Percentiles rank a stretch among this genome's conserved stretches.
Conservation (phyloP, 495 filamentous ascomycete genomes). For the Neurospora hispaniola region DNA sequence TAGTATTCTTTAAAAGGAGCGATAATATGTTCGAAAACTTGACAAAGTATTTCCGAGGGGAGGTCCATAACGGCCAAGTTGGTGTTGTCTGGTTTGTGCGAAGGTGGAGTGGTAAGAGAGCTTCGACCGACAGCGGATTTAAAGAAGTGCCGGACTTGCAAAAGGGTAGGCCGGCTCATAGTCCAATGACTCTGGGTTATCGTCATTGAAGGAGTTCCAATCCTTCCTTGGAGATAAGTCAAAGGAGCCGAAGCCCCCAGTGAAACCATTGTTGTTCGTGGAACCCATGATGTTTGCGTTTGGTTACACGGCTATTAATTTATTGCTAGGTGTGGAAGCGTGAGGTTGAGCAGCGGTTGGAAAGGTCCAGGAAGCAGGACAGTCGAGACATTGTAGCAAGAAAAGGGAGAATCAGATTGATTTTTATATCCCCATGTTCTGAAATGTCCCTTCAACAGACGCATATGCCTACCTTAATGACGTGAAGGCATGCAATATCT, state of each 20-base stretch:
- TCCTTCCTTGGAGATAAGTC: background rate
- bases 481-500: background rate
- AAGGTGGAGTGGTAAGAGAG: no score
- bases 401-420: background rate
- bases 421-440: background rate
- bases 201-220: background rate
- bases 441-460: background rate
- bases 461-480: background rate
- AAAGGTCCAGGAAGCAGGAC: background rate
- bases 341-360: background rate
- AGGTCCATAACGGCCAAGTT: background rate
- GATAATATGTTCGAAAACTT: background rate
- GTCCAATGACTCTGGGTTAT: background rate
- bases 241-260: background rate
- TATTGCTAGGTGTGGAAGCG: background rate
- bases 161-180: background rate
- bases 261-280: background rate
- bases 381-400: background rate
- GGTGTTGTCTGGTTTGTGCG: background rate
- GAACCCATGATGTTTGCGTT: background rate
- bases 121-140: background rate
- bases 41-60: background rate
- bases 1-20: accelerated
- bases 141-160: background rate
- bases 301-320: background rate